phyloP scores from a whole-genome alignment of 768 basidiomycete genomes.

The Amylocystis lapponica region DNA sequence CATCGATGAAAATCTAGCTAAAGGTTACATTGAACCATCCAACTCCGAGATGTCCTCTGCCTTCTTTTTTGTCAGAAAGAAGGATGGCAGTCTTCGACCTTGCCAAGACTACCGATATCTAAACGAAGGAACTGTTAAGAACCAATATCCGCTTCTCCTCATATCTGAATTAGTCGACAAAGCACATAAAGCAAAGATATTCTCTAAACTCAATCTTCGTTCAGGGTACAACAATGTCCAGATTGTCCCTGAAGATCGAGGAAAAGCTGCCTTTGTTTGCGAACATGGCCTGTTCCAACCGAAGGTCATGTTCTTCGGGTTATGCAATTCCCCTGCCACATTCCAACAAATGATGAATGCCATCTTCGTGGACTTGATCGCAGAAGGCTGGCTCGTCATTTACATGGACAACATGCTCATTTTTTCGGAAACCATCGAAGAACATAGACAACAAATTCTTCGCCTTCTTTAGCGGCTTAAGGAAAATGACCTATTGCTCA shows the following conservation, averaged over 20 bases:
- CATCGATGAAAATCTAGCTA: constrained; percentile 16
- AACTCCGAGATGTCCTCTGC: constrained; percentile 19
- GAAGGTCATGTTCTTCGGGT: constrained; percentile 33
- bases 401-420: constrained; percentile 40
- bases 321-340: constrained; percentile 30
- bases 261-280: constrained; percentile 32
- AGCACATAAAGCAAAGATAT: constrained; percentile 16
- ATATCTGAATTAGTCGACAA: constrained; percentile 23
- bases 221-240: constrained; percentile 28
- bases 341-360: constrained; percentile 33
- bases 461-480: constrained; percentile 20
- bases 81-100: constrained; percentile 20
- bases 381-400: constrained; percentile 30
- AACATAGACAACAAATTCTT: constrained; percentile 8
- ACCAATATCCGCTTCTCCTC: constrained; percentile 28
- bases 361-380: constrained; percentile 28
- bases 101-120: constrained; percentile 22
- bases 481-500: constrained; percentile 27
- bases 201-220: constrained; percentile 25
- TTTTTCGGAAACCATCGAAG: constrained; percentile 1
- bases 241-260: constrained; percentile 15
- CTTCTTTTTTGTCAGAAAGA: constrained; percentile 27
- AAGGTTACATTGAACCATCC: constrained; percentile 15
- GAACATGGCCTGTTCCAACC: constrained; percentile 33
- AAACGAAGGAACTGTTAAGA: constrained; percentile 31